These are phyloP conservation scores for Tetrapisispora phaffii DNA, from an alignment of 805 yeast genomes.

Conservation along the genomic window DNA sequence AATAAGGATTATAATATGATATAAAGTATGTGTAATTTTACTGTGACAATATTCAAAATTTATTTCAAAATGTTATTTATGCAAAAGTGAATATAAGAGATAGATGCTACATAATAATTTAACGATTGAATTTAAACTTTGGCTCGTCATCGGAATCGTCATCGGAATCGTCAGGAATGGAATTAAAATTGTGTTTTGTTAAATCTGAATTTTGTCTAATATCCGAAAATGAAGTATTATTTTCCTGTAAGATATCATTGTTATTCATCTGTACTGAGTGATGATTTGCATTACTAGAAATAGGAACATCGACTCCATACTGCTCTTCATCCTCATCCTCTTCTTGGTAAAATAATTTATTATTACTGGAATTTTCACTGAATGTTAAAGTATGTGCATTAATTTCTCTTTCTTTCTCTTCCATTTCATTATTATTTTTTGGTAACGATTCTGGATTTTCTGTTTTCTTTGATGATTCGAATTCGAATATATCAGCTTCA, in stretches of 20 bases:
- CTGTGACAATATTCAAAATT: background rate
- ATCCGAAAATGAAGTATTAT: background rate
- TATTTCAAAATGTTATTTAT: background rate
- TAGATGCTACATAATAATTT: background rate
- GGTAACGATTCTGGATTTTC: background rate
- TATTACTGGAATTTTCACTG: background rate
- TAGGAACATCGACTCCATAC: background rate
- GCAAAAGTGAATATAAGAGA: background rate
- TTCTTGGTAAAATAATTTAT: background rate
- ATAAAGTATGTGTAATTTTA: background rate
- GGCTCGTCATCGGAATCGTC: slow-evolving; percentile 31
- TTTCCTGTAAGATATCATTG: too few species aligned
- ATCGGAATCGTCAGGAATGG: slow-evolving; percentile 3
- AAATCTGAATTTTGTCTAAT: background rate
- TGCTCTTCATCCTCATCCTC: slow-evolving; percentile 2
- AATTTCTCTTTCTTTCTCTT: background rate
- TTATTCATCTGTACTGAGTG: background rate
- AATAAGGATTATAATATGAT: too few species aligned
- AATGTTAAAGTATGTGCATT: slow-evolving; percentile 4
- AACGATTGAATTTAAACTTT: slow-evolving; percentile 27
- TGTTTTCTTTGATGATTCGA: background rate
- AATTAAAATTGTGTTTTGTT: background rate
- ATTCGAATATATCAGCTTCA: slow-evolving; percentile 6
- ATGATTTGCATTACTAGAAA: background rate
- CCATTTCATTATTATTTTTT: background rate